phyloP scores from a whole-genome alignment of 495 filamentous ascomycete genomes.

The Penicillium soppii region DNA sequence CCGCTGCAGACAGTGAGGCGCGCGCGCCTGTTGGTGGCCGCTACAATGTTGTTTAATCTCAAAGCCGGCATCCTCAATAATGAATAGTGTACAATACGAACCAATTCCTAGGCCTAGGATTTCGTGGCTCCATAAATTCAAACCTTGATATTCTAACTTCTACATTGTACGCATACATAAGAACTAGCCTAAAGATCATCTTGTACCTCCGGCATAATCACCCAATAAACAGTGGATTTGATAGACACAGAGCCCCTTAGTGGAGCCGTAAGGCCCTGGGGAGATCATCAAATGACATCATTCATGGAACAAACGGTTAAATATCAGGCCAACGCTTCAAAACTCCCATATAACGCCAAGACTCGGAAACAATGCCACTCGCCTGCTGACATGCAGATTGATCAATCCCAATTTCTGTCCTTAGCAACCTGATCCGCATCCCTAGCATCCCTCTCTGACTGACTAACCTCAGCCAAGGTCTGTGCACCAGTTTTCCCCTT shows the following conservation, averaged over 20 bases:
- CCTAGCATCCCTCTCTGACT: conserved; percentile 53
- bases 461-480: conserved; percentile 56
- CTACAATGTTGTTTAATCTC: conserved; percentile 77
- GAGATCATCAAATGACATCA: neutral
- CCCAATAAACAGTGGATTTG: too few species aligned
- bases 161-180: too few species aligned
- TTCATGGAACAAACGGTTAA: neutral
- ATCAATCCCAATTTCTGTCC: conserved; percentile 54
- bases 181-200: too few species aligned
- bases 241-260: too few species aligned
- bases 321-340: neutral
- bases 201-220: too few species aligned
- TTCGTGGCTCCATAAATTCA: too few species aligned
- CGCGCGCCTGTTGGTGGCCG: conserved; percentile 78
- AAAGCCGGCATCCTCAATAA: neutral
- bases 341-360: neutral
- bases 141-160: too few species aligned
- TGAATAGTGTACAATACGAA: conserved; percentile 23
- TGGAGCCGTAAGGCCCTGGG: neutral
- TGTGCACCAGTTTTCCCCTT: conserved; percentile 62
- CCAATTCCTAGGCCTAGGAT: too few species aligned
- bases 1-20: conserved; percentile 80
- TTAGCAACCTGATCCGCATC: conserved; percentile 55
- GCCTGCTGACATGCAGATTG: neutral
- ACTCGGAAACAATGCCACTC: neutral